A percentile compares a stretch with the other conserved stretches of the same genome.
These are phyloP conservation scores for Penstemon davidsonii DNA, from an alignment of 257 asterid genomes.

Conservation along the genomic window DNA sequence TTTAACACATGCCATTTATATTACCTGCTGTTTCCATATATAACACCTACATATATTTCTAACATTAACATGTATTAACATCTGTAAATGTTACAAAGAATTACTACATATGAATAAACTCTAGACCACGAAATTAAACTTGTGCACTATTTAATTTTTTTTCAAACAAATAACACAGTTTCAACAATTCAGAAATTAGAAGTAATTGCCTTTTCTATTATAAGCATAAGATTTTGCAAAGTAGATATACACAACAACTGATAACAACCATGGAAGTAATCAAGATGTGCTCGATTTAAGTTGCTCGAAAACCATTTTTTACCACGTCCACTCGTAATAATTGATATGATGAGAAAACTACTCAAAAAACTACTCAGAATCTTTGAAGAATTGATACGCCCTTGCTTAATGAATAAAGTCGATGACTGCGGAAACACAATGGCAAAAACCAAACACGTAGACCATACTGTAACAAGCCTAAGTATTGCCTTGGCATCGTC, in stretches of 20 bases:
- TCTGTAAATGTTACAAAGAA: too few relatives aligned
- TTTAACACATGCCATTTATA: too few relatives aligned
- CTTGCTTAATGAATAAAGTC: conserved; percentile 26
- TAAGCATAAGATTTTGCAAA: conserved; percentile 22
- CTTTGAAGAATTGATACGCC: conserved; percentile 27
- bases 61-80: too few relatives aligned
- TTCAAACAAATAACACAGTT: too few relatives aligned
- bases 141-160: too few relatives aligned
- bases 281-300: conserved; percentile 22
- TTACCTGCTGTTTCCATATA: too few relatives aligned
- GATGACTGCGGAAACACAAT: conserved; percentile 2
- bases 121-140: too few relatives aligned
- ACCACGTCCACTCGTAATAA: conserved; percentile 22
- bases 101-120: too few relatives aligned
- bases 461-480: conserved; percentile 1
- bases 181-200: too few relatives aligned
- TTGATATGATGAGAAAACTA: conserved; percentile 18
- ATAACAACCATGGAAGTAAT: conserved; percentile 26
- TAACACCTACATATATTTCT: too few relatives aligned
- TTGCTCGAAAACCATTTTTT: conserved; percentile 28
- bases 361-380: not conserved
- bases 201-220: not conserved
- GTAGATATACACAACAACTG: conserved; percentile 14
- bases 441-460: conserved; percentile 18
- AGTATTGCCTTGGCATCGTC: conserved; percentile 26